Percentiles rank a stretch among this genome's conserved stretches.
phyloP scores from a whole-genome alignment of 768 basidiomycete species.

The Auriscalpium orientale region DNA sequence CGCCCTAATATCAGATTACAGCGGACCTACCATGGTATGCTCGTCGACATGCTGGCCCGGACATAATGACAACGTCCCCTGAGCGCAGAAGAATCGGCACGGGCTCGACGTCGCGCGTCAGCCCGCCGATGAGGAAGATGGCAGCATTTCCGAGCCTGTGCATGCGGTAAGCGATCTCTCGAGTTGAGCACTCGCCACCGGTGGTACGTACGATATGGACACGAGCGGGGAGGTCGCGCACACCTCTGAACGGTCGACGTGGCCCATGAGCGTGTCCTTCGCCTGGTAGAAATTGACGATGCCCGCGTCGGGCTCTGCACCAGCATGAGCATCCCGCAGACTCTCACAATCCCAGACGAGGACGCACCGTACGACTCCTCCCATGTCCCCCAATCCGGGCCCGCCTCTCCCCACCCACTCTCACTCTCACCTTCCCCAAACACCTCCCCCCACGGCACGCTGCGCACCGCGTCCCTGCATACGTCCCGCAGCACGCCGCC shows the following conservation, averaged over 20 bases:
- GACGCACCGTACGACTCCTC: conserved; percentile 63
- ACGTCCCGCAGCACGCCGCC: conserved; percentile 45
- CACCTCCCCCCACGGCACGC: conserved; percentile 65
- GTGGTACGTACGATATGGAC: conserved; percentile 75
- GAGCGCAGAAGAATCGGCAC: conserved; percentile 80
- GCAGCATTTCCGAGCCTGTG: conserved; percentile 80
- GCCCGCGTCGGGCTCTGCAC: conserved; percentile 85
- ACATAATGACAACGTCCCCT: conserved; percentile 91
- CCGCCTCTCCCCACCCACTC: conserved; percentile 41
- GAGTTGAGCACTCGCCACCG: not conserved
- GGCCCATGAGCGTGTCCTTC: conserved; percentile 92
- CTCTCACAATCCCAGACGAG: too few relatives aligned
- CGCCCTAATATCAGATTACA: not conserved
- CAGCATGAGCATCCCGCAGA: not conserved
- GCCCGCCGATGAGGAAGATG: conserved; percentile 83
- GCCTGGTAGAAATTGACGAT: conserved; percentile 95
- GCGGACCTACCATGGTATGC: conserved; percentile 80
- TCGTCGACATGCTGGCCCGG: conserved; percentile 73
- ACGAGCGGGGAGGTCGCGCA: conserved; percentile 89
- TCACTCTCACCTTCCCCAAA: conserved; percentile 33
- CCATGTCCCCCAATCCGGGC: conserved; percentile 70
- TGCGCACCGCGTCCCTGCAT: conserved; percentile 54
- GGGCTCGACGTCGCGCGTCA: conserved; percentile 70
- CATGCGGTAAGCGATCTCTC: not conserved
- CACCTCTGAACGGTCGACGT: conserved; percentile 95